Conservation (phyloP, 306 rosid genomes). For the Vigna trinervia region DNA sequence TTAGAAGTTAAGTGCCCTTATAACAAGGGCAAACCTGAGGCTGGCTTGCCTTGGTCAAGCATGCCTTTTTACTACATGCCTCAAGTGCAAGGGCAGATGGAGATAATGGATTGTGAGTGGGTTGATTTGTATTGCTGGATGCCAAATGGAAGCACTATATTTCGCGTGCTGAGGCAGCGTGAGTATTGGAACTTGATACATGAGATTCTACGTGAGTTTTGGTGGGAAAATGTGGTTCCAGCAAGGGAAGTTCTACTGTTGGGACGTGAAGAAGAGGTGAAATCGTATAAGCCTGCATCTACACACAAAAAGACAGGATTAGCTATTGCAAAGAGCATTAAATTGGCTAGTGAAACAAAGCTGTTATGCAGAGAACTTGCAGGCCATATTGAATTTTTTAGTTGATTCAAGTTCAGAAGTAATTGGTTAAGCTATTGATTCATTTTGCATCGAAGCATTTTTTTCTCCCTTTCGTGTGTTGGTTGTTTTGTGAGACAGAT, state of each 20-base stretch:
- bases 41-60: slow-evolving; percentile 79
- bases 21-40: slow-evolving; percentile 95
- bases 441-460: slow-evolving; percentile 18
- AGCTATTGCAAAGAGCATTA: slow-evolving; percentile 70
- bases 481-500: not conserved
- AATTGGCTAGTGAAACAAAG: slow-evolving; percentile 78
- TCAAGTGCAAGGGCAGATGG: slow-evolving; percentile 97
- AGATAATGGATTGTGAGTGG: slow-evolving; percentile 91
- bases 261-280: slow-evolving; percentile 64
- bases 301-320: slow-evolving; percentile 81
- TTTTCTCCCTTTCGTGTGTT: not conserved
- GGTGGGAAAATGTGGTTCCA: slow-evolving; percentile 98
- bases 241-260: slow-evolving; percentile 72
- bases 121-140: slow-evolving; percentile 95
- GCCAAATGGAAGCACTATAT: slow-evolving; percentile 88
- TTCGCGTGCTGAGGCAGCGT: slow-evolving; percentile 72
- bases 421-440: slow-evolving; percentile 38
- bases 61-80: slow-evolving; percentile 99
- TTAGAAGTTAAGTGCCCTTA: slow-evolving; percentile 97
- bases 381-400: slow-evolving; percentile 76
- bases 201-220: slow-evolving; percentile 78
- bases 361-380: slow-evolving; percentile 80
- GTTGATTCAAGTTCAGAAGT: slow-evolving; percentile 42
- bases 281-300: slow-evolving; percentile 65
- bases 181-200: slow-evolving; percentile 80